Percentiles rank a stretch among this genome's conserved stretches.
Conservation (phyloP, 768 basidiomycete species). For the Boletus reticulatus region DNA sequence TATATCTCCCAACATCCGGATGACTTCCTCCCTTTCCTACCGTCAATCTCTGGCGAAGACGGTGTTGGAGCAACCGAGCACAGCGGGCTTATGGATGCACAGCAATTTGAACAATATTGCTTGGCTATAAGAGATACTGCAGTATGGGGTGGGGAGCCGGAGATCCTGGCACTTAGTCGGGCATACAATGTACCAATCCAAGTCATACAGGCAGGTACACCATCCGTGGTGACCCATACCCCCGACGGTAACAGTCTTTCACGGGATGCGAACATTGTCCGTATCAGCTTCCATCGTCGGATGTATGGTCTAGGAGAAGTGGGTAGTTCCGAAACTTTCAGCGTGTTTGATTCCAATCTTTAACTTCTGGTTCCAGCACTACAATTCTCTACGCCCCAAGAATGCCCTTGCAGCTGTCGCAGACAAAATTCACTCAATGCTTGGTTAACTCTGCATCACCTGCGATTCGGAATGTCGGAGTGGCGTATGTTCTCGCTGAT, state of each 20-base stretch:
- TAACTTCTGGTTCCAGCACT: slow-evolving; percentile 63
- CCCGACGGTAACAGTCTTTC: slow-evolving; percentile 40
- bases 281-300: slow-evolving; percentile 89
- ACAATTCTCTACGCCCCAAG: slow-evolving; percentile 78
- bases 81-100: slow-evolving; percentile 67
- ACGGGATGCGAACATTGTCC: slow-evolving; percentile 42
- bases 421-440: slow-evolving; percentile 31
- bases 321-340: slow-evolving; percentile 24
- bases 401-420: slow-evolving; percentile 26
- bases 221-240: slow-evolving; percentile 81
- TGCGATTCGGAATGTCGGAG: neutral
- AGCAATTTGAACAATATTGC: slow-evolving; percentile 75
- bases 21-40: slow-evolving; percentile 93
- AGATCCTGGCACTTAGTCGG: slow-evolving; percentile 86
- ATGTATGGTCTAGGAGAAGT: slow-evolving; percentile 98
- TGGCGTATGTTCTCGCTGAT: neutral
- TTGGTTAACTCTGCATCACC: slow-evolving; percentile 18
- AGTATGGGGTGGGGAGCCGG: slow-evolving; percentile 98
- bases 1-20: slow-evolving; percentile 83
- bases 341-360: slow-evolving; percentile 5
- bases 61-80: slow-evolving; percentile 53
- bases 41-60: slow-evolving; percentile 70
- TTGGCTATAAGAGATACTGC: slow-evolving; percentile 73
- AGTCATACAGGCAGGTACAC: slow-evolving; percentile 81
- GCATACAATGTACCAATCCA: slow-evolving; percentile 84